phyloP scores from a whole-genome alignment of 2,329 filamentous ascomycete species.

The Aspergillus pseudoviridinutans region DNA sequence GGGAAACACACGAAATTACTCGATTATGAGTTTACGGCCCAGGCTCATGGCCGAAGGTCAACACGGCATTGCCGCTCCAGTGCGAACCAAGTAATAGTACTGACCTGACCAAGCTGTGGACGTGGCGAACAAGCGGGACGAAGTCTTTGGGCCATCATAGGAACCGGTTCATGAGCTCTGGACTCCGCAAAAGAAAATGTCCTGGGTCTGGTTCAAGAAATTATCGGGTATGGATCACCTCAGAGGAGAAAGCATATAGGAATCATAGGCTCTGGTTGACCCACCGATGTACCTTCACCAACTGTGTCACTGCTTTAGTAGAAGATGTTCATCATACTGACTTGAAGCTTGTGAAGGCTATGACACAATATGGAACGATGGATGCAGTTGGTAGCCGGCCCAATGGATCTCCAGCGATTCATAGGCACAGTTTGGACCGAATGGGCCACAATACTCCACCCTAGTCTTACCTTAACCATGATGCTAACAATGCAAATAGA shows the following conservation, averaged over 20 bases:
- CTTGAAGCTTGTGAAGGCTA: not conserved
- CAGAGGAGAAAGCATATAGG: no score
- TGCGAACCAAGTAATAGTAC: not conserved
- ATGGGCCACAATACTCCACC: not conserved
- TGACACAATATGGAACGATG: not conserved
- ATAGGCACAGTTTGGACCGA: not conserved
- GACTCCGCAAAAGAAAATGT: not conserved
- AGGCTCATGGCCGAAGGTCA: not conserved
- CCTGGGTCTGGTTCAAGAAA: not conserved
- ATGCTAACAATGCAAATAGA: not conserved
- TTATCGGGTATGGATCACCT: not conserved
- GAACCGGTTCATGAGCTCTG: not conserved
- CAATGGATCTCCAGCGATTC: not conserved
- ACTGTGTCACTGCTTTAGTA: not conserved
- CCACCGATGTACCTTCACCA: not conserved
- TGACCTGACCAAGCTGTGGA: not conserved
- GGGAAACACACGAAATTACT: constrained; percentile 8
- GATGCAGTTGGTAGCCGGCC: not conserved
- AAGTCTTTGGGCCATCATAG: not conserved
- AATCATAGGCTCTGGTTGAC: no score
- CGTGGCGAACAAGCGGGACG: not conserved
- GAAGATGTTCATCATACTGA: not conserved
- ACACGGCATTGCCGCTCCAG: not conserved
- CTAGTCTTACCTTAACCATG: not conserved
- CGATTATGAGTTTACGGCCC: not conserved